Base-by-base conservation (phyloP, 306 rosid genomes). In the Fagus crenata region DNA sequence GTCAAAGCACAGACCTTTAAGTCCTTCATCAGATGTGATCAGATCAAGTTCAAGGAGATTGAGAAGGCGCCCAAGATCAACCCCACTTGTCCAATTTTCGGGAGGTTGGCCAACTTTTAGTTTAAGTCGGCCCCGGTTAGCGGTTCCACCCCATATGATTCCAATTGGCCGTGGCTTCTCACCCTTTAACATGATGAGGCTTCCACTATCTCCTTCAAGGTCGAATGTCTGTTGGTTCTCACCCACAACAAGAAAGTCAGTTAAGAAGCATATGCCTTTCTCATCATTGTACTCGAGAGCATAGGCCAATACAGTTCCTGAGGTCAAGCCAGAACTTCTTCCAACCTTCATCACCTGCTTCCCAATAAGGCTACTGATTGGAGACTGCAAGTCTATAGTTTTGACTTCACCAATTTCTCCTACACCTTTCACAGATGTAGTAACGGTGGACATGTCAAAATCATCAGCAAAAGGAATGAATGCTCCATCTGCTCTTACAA, bases 41-140 rank as follows among this genome's bases (percentile, higher is more conserved):
- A 96, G 84, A 84, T 96, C 97, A 46, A 96, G 97, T 85, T 95
- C 99, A 79, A 95, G 99, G 77, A 95, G 92, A 77, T 86, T 88
- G 74, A 95, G 97, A 78, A 95, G 97, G 18, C 98, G 97, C 65
- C 99, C 97, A 0, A 96, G 99, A 87, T 96, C 97, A 67, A 96
- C 99, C 56, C 99, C 99, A 76, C 99, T 96, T 0, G 99, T 96
- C 99, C 99, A 96, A 86, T 96, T 96, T 89, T 96, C 99, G 6
- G 99, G 99, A 82, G 99, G 97, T 74, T 85, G 96, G 59, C 99
- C 99, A n/a, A 96, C 69, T 89, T 90, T 96, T 53, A 96, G 83
- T 78, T 96, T 96, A 41, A 96, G 96, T 64, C 99, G 93, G 46
- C 99, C 99, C 75, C 99, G 89, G 78, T 96, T 91, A 71, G 99